Conservation (phyloP, 73 alveolate genomes). For the Tetrahymena malaccensis region DNA sequence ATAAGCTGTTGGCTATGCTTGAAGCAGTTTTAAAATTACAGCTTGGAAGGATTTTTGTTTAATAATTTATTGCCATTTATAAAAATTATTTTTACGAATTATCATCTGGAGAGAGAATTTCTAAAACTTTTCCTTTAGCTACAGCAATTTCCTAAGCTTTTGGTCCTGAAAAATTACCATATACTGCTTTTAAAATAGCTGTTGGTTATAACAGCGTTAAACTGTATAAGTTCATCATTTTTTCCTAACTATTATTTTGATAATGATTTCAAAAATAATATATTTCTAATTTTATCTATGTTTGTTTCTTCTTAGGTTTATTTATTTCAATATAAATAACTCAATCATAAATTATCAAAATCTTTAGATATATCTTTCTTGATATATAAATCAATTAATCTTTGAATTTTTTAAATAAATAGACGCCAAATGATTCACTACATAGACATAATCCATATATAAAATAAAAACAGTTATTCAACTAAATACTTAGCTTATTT, state of each 20-base stretch:
- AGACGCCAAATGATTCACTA: not conserved
- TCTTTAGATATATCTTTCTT: not conserved
- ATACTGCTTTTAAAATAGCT: slow-evolving; percentile 91
- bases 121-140: slow-evolving; percentile 67
- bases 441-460: not conserved
- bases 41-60: not conserved
- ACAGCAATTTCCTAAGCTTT: slow-evolving; percentile 89
- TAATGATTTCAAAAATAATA: not conserved
- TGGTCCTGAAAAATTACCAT: slow-evolving; percentile 97
- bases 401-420: not conserved
- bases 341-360: not conserved
- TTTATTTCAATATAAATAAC: not conserved
- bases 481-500: not conserved
- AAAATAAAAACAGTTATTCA: not conserved
- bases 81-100: not conserved
- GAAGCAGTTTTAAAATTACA: too few species aligned
- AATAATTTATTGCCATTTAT: not conserved
- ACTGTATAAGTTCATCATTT: slow-evolving; percentile 85
- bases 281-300: not conserved
- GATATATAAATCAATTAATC: not conserved
- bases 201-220: slow-evolving; percentile 85
- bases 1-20: slow-evolving; percentile 11
- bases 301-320: not conserved
- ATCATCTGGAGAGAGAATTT: slow-evolving; percentile 48
- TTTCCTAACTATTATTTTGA: not conserved